Conservation (phyloP, 164 flowering plant genomes). For the Stephania yunnanensis region DNA sequence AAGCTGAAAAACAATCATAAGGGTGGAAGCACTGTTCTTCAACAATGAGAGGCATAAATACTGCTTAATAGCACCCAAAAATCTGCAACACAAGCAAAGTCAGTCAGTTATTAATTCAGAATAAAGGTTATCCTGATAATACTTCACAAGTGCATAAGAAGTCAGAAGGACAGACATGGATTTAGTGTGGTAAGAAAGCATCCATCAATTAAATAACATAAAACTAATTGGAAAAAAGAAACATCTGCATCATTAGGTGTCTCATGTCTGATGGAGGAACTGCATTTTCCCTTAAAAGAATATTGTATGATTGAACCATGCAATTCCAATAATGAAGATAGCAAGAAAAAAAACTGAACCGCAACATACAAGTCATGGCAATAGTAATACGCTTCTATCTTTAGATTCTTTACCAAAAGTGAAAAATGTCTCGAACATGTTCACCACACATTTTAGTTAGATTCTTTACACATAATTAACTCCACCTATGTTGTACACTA, state of each 20-base stretch:
- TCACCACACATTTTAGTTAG: no score
- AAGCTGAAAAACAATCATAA: conserved; percentile 97
- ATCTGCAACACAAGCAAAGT: conserved; percentile 45
- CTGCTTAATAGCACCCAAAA: conserved; percentile 95
- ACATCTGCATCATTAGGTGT: neutral
- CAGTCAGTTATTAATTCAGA: neutral
- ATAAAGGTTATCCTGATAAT: neutral
- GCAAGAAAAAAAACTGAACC: neutral
- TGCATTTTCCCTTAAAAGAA: neutral
- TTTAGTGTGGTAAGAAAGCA: neutral
- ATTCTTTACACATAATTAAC: no score
- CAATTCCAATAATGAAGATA: no score
- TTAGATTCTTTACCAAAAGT: no score
- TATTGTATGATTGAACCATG: no score
- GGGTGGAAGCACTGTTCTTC: conserved; percentile 97
- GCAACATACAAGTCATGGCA: neutral
- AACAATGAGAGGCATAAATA: conserved; percentile 87
- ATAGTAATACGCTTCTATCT: neutral
- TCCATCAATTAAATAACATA: no score
- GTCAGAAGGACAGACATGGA: neutral
- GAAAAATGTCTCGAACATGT: no score
- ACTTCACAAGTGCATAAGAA: neutral
- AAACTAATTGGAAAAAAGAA: no score
- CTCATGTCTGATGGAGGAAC: neutral
- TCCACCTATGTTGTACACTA: no score